These are phyloP conservation scores for Nakazawaea holstii DNA, from an alignment of 805 yeast genomes.

Conservation along the genomic window DNA sequence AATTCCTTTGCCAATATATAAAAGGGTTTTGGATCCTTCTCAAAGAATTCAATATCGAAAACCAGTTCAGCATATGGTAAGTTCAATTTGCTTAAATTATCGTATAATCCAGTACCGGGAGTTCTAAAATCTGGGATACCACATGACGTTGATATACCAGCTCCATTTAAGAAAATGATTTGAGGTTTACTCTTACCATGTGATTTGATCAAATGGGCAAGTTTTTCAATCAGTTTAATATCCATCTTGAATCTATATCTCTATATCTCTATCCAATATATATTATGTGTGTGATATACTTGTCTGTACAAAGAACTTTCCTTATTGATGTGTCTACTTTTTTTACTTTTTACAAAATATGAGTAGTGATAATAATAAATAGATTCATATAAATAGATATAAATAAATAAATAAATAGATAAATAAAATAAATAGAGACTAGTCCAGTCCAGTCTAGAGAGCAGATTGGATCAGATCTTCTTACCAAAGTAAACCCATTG, in stretches of 20 bases:
- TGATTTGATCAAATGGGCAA: conserved; percentile 7
- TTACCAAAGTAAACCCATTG: conserved; percentile 83
- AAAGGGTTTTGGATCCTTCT: conserved; percentile 75
- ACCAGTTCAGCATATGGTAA: conserved; percentile 95
- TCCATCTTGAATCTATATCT: background rate
- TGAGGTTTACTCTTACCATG: conserved; percentile 18
- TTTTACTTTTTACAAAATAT: too few species aligned
- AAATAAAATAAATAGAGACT: background rate
- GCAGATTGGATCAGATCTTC: conserved; percentile 43
- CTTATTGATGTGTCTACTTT: background rate
- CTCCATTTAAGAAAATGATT: conserved; percentile 75
- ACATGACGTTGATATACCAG: conserved; percentile 89
- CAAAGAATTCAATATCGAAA: conserved; percentile 81
- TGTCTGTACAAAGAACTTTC: background rate
- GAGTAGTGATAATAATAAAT: background rate
- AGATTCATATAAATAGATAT: background rate
- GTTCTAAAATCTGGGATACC: conserved; percentile 96
- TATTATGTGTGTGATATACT: too few species aligned
- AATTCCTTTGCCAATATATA: conserved; percentile 79
- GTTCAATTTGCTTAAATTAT: conserved; percentile 66
- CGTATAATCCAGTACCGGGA: conserved; percentile 83
- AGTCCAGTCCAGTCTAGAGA: too few species aligned
- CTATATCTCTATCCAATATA: too few species aligned
- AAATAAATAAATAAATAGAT: conserved; percentile 1
- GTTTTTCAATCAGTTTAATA: background rate